Evolutionary conservation across 2,329 filamentous ascomycete genomes (phyloP).

Genomic region (Penicillium olsonii): DNA sequence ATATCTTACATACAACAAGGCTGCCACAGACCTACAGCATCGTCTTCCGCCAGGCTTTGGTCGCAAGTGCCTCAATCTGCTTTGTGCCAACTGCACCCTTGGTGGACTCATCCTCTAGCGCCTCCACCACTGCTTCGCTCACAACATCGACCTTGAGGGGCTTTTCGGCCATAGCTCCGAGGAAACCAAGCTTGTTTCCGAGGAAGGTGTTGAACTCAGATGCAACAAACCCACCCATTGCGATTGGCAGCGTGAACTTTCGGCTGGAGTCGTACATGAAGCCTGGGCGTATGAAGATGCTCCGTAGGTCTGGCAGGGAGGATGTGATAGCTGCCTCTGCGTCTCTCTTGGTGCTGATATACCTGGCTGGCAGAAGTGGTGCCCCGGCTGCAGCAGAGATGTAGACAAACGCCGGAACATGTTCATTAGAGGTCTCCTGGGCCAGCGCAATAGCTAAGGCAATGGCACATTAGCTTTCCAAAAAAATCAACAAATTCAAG

Average conservation of each 20-base stretch:
- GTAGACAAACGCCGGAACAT: conserved; percentile 74
- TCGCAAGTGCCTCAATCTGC: conserved; percentile 79
- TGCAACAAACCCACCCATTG: conserved; percentile 72
- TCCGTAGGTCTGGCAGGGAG: conserved; percentile 73
- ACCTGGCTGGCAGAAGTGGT: conserved; percentile 78
- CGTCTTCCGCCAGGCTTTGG: conserved; percentile 80
- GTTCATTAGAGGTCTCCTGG: conserved; percentile 67
- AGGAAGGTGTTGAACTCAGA: conserved; percentile 75
- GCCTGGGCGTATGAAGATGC: conserved; percentile 78
- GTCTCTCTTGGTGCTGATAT: conserved; percentile 88
- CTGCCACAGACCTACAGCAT: conserved; percentile 66
- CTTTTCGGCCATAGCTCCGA: conserved; percentile 82
- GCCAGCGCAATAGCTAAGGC: conserved; percentile 75
- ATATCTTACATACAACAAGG: conserved; percentile 4
- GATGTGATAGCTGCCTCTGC: conserved; percentile 76
- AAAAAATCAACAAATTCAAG: background rate
- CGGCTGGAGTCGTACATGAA: conserved; percentile 88
- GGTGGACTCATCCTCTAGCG: conserved; percentile 70
- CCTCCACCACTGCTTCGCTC: conserved; percentile 86
- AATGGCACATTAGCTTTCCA: conserved; percentile 9
- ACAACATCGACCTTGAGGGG: conserved; percentile 85
- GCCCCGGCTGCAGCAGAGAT: conserved; percentile 86
- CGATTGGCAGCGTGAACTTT: conserved; percentile 80
- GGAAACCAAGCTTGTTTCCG: conserved; percentile 73
- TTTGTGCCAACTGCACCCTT: conserved; percentile 75